Evolutionary conservation across 495 filamentous ascomycete species (phyloP).

Genomic region (Talaromyces borbonicus): DNA sequence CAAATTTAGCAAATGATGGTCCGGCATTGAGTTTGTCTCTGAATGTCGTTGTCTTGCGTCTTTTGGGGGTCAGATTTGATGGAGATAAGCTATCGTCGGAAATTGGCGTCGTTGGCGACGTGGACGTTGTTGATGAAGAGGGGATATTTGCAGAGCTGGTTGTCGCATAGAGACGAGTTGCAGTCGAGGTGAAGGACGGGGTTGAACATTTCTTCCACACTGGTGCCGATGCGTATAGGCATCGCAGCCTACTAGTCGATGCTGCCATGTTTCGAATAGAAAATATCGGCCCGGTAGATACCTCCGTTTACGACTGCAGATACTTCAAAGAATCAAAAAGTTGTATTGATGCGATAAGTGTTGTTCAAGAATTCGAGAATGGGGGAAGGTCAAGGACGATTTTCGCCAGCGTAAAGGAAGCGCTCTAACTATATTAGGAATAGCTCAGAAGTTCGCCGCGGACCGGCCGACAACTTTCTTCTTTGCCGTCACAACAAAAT

Average conservation of each 20-base stretch:
- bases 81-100: slow-evolving; percentile 6
- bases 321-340: not conserved
- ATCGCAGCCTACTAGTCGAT: slow-evolving; percentile 27
- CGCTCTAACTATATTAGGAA: not conserved
- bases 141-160: slow-evolving; percentile 22
- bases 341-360: not conserved
- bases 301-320: too few species aligned
- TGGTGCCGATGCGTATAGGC: slow-evolving; percentile 23
- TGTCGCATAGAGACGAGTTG: slow-evolving; percentile 31
- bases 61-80: slow-evolving; percentile 16
- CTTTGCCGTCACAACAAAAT: slow-evolving; percentile 2
- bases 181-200: slow-evolving; percentile 11
- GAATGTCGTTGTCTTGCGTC: slow-evolving; percentile 59
- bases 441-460: slow-evolving; percentile 1
- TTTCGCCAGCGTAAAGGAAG: not conserved
- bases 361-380: slow-evolving; percentile 9
- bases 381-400: not conserved
- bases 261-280: slow-evolving; percentile 34
- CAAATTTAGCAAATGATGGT: slow-evolving; percentile 78
- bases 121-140: slow-evolving; percentile 24
- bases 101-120: not conserved
- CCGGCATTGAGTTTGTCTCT: slow-evolving; percentile 70
- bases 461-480: not conserved
- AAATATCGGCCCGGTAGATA: too few species aligned
- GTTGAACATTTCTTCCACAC: slow-evolving; percentile 11